Evolutionary conservation across 768 basidiomycete species (phyloP).

Genomic region (Butyriboletus loyo): DNA sequence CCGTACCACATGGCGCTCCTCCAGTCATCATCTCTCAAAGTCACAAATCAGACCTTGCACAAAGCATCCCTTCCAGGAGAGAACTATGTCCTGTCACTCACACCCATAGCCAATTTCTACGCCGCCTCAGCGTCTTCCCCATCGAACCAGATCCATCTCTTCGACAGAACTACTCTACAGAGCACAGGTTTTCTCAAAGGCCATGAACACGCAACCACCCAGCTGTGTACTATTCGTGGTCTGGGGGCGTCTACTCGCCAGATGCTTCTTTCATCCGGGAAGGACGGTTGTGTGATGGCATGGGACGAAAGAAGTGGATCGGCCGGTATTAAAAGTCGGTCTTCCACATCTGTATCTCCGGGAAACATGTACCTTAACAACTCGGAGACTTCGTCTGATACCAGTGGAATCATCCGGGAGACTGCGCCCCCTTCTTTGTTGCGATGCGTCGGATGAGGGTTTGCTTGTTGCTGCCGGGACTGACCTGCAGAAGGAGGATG

Average conservation of each 20-base stretch:
- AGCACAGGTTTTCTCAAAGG: conserved; percentile 48
- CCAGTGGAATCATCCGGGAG: conserved; percentile 50
- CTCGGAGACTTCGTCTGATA: conserved; percentile 32
- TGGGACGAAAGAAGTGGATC: conserved; percentile 69
- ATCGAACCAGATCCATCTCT: conserved; percentile 62
- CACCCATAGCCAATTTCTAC: conserved; percentile 49
- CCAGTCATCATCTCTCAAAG: conserved; percentile 20
- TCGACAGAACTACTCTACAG: conserved; percentile 57
- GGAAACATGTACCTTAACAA: conserved; percentile 29
- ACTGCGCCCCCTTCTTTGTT: conserved; percentile 52
- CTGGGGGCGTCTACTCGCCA: conserved; percentile 42
- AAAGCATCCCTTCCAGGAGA: conserved; percentile 36
- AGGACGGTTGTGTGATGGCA: conserved; percentile 65
- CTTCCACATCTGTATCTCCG: background rate
- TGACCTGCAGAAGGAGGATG: conserved; percentile 77
- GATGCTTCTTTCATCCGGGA: conserved; percentile 62
- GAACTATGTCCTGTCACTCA: conserved; percentile 62
- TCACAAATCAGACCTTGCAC: conserved; percentile 25
- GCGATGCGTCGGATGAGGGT: conserved; percentile 69
- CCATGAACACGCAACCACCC: conserved; percentile 57
- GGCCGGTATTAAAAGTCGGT: conserved; percentile 60
- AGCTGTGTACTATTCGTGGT: conserved; percentile 43
- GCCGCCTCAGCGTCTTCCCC: conserved; percentile 60
- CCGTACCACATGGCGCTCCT: conserved; percentile 25
- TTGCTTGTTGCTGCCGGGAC: conserved; percentile 79